These are phyloP conservation scores for Reutealis trisperma DNA, from an alignment of 345 rosid species.

Conservation along the genomic window DNA sequence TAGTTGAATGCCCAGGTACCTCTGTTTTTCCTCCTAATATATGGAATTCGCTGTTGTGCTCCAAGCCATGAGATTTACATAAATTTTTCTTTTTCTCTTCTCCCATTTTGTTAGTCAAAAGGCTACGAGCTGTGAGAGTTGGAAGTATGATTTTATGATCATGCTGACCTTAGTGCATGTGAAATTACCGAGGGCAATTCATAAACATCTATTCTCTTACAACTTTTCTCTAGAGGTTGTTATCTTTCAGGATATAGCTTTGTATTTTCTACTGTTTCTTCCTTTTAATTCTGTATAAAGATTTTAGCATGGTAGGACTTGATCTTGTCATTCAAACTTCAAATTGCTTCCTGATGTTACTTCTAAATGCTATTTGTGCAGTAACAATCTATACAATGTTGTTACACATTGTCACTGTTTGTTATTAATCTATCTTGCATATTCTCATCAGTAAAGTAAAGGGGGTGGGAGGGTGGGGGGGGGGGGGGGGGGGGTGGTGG, in stretches of 20 bases:
- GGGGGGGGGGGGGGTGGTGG: no score
- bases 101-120: neutral
- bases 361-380: neutral
- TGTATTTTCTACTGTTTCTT: neutral
- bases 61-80: neutral
- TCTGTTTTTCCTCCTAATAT: neutral
- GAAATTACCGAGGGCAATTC: neutral
- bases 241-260: neutral
- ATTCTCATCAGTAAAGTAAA: no score
- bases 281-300: neutral
- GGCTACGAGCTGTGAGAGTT: neutral
- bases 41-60: neutral
- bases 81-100: neutral
- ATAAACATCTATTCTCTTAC: neutral
- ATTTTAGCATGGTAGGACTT: neutral
- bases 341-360: neutral
- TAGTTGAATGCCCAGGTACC: conserved; percentile 89
- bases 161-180: neutral
- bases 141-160: neutral
- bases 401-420: neutral
- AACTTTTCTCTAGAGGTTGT: neutral
- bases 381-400: neutral
- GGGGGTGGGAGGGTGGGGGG: no score
- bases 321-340: neutral
- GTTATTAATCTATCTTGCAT: no score